Evolutionary conservation across 768 basidiomycete species (phyloP).

Genomic region (Leucosporidium yakuticum): DNA sequence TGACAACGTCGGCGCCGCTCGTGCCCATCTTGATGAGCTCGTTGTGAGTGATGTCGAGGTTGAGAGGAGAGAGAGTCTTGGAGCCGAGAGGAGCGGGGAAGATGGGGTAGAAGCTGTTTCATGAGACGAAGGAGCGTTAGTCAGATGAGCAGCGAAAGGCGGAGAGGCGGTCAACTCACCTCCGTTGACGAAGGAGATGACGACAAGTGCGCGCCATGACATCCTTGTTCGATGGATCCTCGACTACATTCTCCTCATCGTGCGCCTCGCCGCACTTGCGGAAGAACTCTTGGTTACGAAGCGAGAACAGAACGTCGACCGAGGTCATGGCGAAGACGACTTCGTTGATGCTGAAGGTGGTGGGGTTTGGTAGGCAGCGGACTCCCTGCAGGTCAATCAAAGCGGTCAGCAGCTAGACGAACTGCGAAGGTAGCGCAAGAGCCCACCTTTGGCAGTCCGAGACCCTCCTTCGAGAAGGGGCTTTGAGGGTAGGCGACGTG

Average conservation of each 20-base stretch:
- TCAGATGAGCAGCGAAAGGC: conserved; percentile 4
- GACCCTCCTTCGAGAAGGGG: conserved; percentile 40
- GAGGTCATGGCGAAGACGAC: conserved; percentile 72
- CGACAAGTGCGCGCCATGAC: conserved; percentile 70
- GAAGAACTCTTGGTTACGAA: conserved; percentile 74
- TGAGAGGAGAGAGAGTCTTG: conserved; percentile 56
- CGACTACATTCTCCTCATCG: conserved; percentile 15
- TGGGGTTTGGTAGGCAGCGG: conserved; percentile 76
- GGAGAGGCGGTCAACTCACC: conserved; percentile 49
- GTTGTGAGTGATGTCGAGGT: conserved; percentile 80
- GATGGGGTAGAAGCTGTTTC: conserved; percentile 79
- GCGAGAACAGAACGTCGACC: conserved; percentile 81
- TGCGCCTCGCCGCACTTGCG: conserved; percentile 19
- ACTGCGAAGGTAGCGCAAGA: not conserved
- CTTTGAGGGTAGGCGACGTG: conserved; percentile 82
- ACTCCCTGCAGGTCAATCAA: conserved; percentile 59
- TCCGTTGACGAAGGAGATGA: conserved; percentile 78
- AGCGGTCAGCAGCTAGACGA: not conserved
- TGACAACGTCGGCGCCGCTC: conserved; percentile 61
- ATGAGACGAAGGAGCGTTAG: too few relatives aligned
- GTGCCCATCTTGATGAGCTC: conserved; percentile 49
- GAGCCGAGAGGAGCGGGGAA: conserved; percentile 76
- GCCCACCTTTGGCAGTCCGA: conserved; percentile 45
- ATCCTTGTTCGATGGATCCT: conserved; percentile 56
- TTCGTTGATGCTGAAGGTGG: conserved; percentile 75